Evolutionary conservation across 371 early-diverging fungal species (phyloP).

Genomic region (Rhizomucor miehei): DNA sequence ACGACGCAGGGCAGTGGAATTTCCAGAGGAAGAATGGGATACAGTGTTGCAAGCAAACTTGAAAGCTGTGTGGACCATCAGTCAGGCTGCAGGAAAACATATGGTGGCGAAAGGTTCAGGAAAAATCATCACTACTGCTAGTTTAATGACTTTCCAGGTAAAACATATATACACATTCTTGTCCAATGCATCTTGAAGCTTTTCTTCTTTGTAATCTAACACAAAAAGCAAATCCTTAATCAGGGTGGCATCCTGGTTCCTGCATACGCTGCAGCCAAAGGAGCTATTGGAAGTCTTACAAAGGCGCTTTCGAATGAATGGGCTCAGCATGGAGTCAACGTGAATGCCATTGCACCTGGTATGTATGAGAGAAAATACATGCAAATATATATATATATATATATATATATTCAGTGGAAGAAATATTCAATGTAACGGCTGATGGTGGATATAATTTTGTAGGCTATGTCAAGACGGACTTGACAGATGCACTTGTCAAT

Average conservation of each 20-base stretch:
- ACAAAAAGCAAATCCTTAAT: too few relatives aligned
- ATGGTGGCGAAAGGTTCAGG: constrained; percentile 20
- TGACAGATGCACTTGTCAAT: constrained; percentile 38
- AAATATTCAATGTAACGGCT: too few relatives aligned
- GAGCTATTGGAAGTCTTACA: constrained; percentile 56
- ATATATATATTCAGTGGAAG: too few relatives aligned
- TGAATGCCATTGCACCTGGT: constrained; percentile 58
- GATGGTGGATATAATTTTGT: too few relatives aligned
- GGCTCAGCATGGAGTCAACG: constrained; percentile 43
- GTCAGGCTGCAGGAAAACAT: constrained; percentile 26
- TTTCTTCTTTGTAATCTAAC: too few relatives aligned
- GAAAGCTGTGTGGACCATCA: constrained; percentile 28
- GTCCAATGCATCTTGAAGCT: too few relatives aligned
- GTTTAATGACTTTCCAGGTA: constrained; percentile 28
- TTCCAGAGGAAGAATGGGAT: constrained; percentile 33
- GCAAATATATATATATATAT: too few relatives aligned
- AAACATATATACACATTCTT: neutral
- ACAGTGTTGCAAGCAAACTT: constrained; percentile 29
- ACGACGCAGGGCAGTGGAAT: constrained; percentile 27
- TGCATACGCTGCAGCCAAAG: constrained; percentile 60
- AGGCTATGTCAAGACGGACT: constrained; percentile 53
- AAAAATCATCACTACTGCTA: constrained; percentile 31
- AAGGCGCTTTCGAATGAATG: constrained; percentile 65
- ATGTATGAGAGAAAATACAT: neutral
- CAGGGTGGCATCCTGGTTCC: constrained; percentile 26